phyloP scores from a whole-genome alignment of 768 basidiomycete genomes.

The Calocybe indica region DNA sequence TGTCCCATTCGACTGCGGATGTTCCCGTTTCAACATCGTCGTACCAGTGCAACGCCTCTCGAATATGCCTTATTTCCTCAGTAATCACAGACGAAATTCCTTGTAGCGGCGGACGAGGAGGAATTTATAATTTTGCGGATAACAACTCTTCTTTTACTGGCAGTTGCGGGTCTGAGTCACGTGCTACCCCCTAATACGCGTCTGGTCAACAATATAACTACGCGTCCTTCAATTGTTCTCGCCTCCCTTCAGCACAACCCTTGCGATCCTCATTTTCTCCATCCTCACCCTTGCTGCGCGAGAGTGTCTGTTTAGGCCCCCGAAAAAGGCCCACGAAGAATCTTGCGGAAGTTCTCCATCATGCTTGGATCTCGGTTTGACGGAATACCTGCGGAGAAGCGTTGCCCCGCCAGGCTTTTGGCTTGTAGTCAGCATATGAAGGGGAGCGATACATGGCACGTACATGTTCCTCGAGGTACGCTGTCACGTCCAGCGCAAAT shows the following conservation, averaged over 20 bases:
- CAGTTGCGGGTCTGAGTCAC: too few species aligned
- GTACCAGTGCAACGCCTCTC: not conserved
- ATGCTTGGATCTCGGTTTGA: slow-evolving; percentile 12
- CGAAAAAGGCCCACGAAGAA: slow-evolving; percentile 61
- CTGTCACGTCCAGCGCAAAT: slow-evolving; percentile 54
- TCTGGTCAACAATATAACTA: not conserved
- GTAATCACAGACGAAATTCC: not conserved
- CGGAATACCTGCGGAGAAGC: slow-evolving; percentile 47
- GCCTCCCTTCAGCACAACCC: slow-evolving; percentile 6
- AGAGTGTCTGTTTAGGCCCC: slow-evolving; percentile 70
- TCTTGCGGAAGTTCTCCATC: slow-evolving; percentile 26
- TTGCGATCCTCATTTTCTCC: slow-evolving; percentile 44
- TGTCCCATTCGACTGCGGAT: slow-evolving; percentile 26
- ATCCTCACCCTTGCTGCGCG: slow-evolving; percentile 46
- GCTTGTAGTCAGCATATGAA: slow-evolving; percentile 23
- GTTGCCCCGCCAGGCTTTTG: slow-evolving; percentile 47
- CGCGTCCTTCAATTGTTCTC: not conserved
- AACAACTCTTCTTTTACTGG: too few species aligned
- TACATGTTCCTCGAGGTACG: slow-evolving; percentile 64
- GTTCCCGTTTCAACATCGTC: slow-evolving; percentile 37
- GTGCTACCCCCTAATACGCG: too few species aligned
- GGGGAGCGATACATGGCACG: slow-evolving; percentile 13
- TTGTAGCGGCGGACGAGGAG: too few species aligned
- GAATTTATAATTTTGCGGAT: too few species aligned
- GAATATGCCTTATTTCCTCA: slow-evolving; percentile 3